Evolutionary conservation across 192 early-diverging fungal species (phyloP).

Genomic region (Geranomyces michiganensis): DNA sequence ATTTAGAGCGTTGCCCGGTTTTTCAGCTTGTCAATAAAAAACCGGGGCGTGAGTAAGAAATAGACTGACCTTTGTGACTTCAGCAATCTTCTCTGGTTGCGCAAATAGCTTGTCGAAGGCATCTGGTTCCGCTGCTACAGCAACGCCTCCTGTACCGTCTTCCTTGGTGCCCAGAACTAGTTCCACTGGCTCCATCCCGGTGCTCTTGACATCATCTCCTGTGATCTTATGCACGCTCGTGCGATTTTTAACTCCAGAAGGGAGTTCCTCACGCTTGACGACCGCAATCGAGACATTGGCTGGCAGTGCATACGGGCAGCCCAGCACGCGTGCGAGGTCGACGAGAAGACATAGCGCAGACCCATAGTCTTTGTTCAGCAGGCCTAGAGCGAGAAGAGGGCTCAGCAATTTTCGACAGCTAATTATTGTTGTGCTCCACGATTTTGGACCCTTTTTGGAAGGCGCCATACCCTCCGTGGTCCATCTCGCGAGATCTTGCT

Average conservation of each 20-base stretch:
- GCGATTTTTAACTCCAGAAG: constrained; percentile 37
- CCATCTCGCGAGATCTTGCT: constrained; percentile 32
- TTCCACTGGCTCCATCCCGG: background rate
- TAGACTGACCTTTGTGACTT: constrained; percentile 36
- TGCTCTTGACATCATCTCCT: constrained; percentile 8
- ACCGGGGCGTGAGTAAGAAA: no score
- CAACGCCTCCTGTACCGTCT: constrained; percentile 13
- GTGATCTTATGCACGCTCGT: constrained; percentile 41
- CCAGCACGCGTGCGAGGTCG: constrained; percentile 36
- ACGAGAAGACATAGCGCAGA: constrained; percentile 40
- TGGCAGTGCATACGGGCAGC: constrained; percentile 41
- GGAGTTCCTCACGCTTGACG: constrained; percentile 32
- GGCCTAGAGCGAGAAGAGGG: background rate
- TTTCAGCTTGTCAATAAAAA: background rate
- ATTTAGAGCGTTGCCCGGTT: no score
- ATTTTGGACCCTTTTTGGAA: background rate
- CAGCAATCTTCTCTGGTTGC: constrained; percentile 26
- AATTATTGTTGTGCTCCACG: background rate
- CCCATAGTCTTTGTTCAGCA: constrained; percentile 33
- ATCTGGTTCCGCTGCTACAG: constrained; percentile 20
- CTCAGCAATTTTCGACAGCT: background rate
- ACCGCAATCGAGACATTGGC: constrained; percentile 34
- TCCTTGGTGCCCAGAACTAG: background rate
- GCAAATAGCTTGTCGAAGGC: constrained; percentile 40
- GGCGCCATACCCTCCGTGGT: constrained; percentile 15